Evolutionary conservation across 2,329 filamentous ascomycete genomes (phyloP), one percentile per base, ranked within the genome.

Genomic region (Hysterium pulicare): DNA sequence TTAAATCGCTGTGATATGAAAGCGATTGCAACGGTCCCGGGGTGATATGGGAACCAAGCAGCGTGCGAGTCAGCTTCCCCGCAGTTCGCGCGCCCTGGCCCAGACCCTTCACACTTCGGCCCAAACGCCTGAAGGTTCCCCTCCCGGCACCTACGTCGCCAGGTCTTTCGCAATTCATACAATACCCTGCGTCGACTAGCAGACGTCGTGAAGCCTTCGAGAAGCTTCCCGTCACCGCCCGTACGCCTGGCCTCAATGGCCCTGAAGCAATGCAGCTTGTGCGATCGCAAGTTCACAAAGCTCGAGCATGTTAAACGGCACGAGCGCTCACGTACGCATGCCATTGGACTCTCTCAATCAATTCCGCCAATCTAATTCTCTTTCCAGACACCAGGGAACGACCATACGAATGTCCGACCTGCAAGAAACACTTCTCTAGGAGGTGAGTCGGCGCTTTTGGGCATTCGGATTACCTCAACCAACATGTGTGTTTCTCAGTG

Each of bases 271-370:
- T 67, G 63, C 56, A 65, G 61, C 49, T 55, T 64, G 55, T 78
- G 75, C 66, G 75, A 76, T 48, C 71, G 74, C 48, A 73, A 71
- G 47, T 78, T 78, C 63, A 76, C 73, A 47, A 78, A 78, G 60
- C 74, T 72, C 22, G 75, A 77, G 54, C 75, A 78, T 59, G 72
- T 75, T 52, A 77, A 77, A 55, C 70, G 75, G 32, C 75, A 78
- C 58, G 74, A 77, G 54, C 69, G 75, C 54, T 77, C 75, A 43
- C 75, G 75, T 78, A 64, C 55, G 74, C 66, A 23, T 41, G 42
- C 42, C 37, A 39, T 47, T 39, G 23, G 40, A 41, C 34, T 45
- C 36, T 21, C n/a, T 30, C 22, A 31, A 28, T 16, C 24, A 21
- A 37, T 19, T 11, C 24, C 15, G 40, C 16, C 31, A 23, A 22